Evolutionary conservation across 208 protist species (phyloP).

Genomic region (Histomonas meleagridis): DNA sequence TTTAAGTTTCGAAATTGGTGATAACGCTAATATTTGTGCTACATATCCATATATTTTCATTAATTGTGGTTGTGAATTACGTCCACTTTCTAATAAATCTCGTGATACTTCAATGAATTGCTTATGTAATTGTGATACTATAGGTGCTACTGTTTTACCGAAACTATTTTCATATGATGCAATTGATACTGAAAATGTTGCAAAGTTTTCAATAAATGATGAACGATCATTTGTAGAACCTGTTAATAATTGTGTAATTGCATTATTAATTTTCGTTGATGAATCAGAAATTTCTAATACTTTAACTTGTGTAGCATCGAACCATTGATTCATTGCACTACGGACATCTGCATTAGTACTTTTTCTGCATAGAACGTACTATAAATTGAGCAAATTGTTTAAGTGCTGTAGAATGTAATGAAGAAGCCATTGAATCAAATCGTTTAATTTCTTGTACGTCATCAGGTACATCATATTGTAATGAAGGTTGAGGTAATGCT

Average conservation of each 20-base stretch:
- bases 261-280: background rate
- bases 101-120: background rate
- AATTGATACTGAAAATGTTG: background rate
- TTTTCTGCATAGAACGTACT: background rate
- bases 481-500: background rate
- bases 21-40: background rate
- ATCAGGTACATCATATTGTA: background rate
- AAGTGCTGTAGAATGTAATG: background rate
- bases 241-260: background rate
- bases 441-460: background rate
- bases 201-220: background rate
- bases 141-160: slow-evolving; percentile 13
- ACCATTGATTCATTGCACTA: background rate
- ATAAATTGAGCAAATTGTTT: background rate
- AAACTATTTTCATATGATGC: background rate
- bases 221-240: background rate
- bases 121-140: background rate
- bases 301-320: slow-evolving; percentile 1
- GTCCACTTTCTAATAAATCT: background rate
- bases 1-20: slow-evolving; percentile 16
- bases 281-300: background rate
- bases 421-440: background rate
- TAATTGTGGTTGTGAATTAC: background rate
- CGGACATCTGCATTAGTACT: background rate
- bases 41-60: background rate